phyloP scores from a whole-genome alignment of 2,329 filamentous ascomycete genomes.

The Aphanoascus verrucosus region DNA sequence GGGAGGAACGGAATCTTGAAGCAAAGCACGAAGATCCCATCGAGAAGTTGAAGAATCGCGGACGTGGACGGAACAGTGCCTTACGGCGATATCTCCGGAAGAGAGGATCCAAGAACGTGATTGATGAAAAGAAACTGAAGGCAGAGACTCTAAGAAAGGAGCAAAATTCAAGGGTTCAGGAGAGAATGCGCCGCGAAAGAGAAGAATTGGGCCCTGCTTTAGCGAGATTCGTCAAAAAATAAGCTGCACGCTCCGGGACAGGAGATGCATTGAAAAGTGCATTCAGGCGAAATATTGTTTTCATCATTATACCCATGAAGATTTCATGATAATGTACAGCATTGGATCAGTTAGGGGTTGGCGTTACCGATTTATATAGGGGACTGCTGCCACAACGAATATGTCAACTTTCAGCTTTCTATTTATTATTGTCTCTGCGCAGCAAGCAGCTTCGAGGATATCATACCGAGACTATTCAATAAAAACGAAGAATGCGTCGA shows the following conservation, averaged over 20 bases:
- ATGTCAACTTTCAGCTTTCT: neutral
- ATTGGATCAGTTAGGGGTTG: neutral
- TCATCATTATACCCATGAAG: constrained; percentile 13
- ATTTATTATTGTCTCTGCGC: neutral
- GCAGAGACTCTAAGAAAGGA: constrained; percentile 70
- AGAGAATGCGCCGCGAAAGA: constrained; percentile 54
- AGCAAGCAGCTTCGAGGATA: neutral
- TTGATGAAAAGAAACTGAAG: constrained; percentile 85
- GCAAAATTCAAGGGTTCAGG: constrained; percentile 56
- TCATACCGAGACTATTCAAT: neutral
- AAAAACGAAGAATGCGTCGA: no score
- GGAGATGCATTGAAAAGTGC: neutral
- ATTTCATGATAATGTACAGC: constrained; percentile 6
- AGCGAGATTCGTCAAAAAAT: constrained; percentile 59
- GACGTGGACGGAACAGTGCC: constrained; percentile 79
- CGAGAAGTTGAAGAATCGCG: constrained; percentile 58
- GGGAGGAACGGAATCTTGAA: constrained; percentile 70
- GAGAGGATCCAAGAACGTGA: constrained; percentile 83
- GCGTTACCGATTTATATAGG: constrained; percentile 4
- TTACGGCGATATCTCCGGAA: constrained; percentile 82
- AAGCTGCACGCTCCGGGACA: neutral
- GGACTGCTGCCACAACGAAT: neutral
- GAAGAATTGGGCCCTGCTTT: constrained; percentile 77
- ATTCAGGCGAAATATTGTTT: neutral
- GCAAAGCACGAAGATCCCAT: constrained; percentile 51